Conservation (phyloP, 192 early-diverging fungal species). For the Cetraspora pellucida region DNA sequence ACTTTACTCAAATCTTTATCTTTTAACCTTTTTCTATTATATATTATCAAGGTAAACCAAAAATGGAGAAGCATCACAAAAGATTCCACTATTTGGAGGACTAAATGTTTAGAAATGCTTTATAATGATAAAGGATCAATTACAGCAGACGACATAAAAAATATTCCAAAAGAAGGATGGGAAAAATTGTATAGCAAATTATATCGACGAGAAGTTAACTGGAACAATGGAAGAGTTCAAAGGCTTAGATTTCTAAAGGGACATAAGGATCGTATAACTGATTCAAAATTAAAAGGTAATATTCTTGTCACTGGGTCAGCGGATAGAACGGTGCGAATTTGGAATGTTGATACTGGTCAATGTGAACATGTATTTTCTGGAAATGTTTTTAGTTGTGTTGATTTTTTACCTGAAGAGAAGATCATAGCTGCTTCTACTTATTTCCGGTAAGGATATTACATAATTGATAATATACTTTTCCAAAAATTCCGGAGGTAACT, state of each 20-base stretch:
- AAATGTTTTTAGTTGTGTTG: constrained; percentile 34
- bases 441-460: constrained; percentile 18
- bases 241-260: background rate
- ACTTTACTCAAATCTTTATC: background rate
- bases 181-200: constrained; percentile 17
- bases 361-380: constrained; percentile 57
- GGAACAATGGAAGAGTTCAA: constrained; percentile 15
- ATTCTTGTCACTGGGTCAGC: constrained; percentile 81
- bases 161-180: constrained; percentile 24
- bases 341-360: constrained; percentile 70
- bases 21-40: background rate
- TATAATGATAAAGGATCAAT: background rate
- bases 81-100: constrained; percentile 26
- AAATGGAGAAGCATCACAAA: constrained; percentile 26
- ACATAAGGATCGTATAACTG: constrained; percentile 14
- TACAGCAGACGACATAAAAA: background rate
- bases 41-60: background rate
- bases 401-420: constrained; percentile 24
- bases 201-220: constrained; percentile 29
- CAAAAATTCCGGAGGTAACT: background rate
- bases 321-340: constrained; percentile 81
- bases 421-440: constrained; percentile 26
- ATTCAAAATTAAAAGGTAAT: constrained; percentile 56
- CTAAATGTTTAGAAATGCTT: constrained; percentile 19
- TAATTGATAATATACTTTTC: background rate